Evolutionary conservation across 2,329 filamentous ascomycete species (phyloP).

Genomic region (Scytalidium sp.): DNA sequence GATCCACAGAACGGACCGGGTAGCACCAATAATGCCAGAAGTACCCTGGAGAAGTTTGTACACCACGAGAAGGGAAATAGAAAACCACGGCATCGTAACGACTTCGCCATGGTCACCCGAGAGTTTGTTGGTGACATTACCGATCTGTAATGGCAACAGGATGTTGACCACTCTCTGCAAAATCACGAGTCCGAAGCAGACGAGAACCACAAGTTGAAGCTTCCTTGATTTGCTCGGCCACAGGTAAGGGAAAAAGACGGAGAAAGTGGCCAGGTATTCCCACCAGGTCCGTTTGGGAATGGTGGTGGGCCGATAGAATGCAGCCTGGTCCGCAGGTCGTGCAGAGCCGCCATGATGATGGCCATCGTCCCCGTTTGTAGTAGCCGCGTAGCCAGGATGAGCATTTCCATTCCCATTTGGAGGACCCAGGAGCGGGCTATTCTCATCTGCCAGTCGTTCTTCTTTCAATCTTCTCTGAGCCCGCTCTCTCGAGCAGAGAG

Average conservation of each 20-base stretch:
- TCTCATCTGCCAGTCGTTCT: conserved; percentile 51
- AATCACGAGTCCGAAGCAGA: conserved; percentile 80
- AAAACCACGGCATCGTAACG: conserved; percentile 60
- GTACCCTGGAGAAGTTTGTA: conserved; percentile 83
- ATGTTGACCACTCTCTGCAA: conserved; percentile 83
- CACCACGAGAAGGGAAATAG: conserved; percentile 73
- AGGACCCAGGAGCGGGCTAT: conserved; percentile 56
- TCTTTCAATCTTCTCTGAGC: conserved; percentile 19
- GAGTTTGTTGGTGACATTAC: conserved; percentile 73
- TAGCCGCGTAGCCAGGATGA: conserved; percentile 25
- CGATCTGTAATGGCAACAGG: conserved; percentile 78
- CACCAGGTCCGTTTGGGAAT: conserved; percentile 89
- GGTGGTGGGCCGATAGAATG: conserved; percentile 86
- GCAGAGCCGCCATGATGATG: conserved; percentile 35
- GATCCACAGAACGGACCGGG: conserved; percentile 87
- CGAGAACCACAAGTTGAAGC: conserved; percentile 74
- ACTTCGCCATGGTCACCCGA: conserved; percentile 48
- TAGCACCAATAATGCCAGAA: conserved; percentile 80
- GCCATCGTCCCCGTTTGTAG: conserved; percentile 43
- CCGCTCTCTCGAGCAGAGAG: conserved; percentile 42
- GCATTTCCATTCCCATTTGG: conserved; percentile 29
- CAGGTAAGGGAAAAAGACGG: conserved; percentile 91
- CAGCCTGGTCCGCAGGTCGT: conserved; percentile 59
- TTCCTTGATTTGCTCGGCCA: conserved; percentile 81
- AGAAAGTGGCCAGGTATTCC: conserved; percentile 91